Conservation (phyloP, 1,284 basidiomycete species). For the Phlebopus sp. region DNA sequence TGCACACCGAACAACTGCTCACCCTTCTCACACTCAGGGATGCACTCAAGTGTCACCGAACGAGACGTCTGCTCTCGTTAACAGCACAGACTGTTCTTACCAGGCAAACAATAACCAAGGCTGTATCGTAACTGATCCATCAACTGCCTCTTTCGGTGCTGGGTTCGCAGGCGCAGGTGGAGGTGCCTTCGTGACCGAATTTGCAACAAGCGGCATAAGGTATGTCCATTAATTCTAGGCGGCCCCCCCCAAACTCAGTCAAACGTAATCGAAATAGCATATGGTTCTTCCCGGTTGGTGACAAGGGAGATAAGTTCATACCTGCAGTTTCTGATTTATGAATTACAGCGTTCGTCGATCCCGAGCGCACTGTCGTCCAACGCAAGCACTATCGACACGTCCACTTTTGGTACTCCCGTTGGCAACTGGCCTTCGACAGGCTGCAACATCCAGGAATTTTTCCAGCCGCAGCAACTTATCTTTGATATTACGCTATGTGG, state of each 20-base stretch:
- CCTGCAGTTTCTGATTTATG: not conserved
- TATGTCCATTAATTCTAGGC: slow-evolving; percentile 32
- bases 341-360: slow-evolving; percentile 48
- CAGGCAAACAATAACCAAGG: slow-evolving; percentile 57
- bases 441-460: slow-evolving; percentile 61
- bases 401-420: slow-evolving; percentile 62
- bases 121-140: slow-evolving; percentile 57
- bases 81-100: slow-evolving; percentile 60
- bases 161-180: slow-evolving; percentile 64
- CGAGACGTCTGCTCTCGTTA: slow-evolving; percentile 51
- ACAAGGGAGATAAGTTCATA: not conserved
- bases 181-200: slow-evolving; percentile 72
- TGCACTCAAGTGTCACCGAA: slow-evolving; percentile 51
- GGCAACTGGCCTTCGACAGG: slow-evolving; percentile 63
- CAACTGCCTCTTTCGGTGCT: slow-evolving; percentile 56
- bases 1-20: not conserved
- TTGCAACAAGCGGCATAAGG: slow-evolving; percentile 62
- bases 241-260: not conserved
- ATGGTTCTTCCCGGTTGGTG: slow-evolving; percentile 69
- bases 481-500: slow-evolving; percentile 79
- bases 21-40: slow-evolving; percentile 37
- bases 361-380: slow-evolving; percentile 55
- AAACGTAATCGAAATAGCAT: slow-evolving; percentile 41
- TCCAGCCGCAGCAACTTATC: slow-evolving; percentile 64
- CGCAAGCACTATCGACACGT: slow-evolving; percentile 57